A percentile compares a stretch with the other conserved stretches of the same genome.
These are phyloP conservation scores for Henckelia pumila DNA, from an alignment of 257 asterid genomes.

Conservation along the genomic window DNA sequence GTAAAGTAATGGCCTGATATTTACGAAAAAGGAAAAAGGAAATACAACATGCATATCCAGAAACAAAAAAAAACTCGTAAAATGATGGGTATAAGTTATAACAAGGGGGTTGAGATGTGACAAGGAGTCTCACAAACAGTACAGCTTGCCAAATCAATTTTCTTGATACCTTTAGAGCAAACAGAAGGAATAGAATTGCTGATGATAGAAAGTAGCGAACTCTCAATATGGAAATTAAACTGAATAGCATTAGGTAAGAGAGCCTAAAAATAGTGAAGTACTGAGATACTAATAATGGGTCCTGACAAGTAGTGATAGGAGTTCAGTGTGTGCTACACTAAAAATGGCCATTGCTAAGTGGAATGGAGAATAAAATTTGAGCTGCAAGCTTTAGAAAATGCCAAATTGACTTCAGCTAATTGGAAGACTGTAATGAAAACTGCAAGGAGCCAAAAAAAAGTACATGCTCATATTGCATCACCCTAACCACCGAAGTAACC, in stretches of 20 bases:
- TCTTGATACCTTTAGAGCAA: neutral
- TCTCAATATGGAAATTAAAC: neutral
- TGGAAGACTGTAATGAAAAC: neutral
- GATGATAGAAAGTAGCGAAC: neutral
- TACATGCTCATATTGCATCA: neutral
- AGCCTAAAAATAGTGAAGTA: too few species aligned
- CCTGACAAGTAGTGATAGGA: neutral
- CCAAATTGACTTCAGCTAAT: neutral
- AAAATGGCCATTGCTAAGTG: neutral
- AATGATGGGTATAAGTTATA: neutral
- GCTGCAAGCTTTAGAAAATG: neutral
- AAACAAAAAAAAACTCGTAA: neutral
- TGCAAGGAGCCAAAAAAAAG: neutral
- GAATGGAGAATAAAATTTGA: too few species aligned
- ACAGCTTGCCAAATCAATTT: neutral
- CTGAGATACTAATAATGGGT: neutral
- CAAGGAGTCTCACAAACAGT: neutral
- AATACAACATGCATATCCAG: conserved; percentile 11
- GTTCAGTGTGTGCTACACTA: neutral
- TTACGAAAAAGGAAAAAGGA: neutral
- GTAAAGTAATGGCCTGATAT: conserved; percentile 20
- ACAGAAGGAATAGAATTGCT: neutral
- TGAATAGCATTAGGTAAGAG: neutral
- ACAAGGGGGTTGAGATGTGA: conserved; percentile 9
- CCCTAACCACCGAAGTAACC: neutral